A percentile compares a stretch with the other conserved stretches of the same genome.
Conservation (phyloP, 345 rosid species). For the Syzygium grande region DNA sequence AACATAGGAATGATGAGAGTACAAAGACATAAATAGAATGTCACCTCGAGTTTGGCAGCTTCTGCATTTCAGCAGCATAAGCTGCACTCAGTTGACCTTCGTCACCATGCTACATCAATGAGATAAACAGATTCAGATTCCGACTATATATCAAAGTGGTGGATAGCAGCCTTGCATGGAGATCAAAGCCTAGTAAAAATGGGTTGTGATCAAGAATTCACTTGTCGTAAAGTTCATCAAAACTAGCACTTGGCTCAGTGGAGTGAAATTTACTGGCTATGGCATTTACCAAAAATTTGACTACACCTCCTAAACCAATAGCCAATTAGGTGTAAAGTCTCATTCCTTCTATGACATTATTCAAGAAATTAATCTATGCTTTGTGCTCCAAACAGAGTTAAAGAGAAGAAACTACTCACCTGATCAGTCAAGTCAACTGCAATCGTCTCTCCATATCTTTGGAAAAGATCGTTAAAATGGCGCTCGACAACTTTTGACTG, state of each 20-base stretch:
- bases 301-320: neutral
- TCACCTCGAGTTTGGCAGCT: slow-evolving; percentile 87
- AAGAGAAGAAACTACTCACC: slow-evolving; percentile 27
- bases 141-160: neutral
- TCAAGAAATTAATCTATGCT: neutral
- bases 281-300: neutral
- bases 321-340: neutral
- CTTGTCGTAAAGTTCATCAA: neutral
- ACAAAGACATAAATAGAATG: slow-evolving; percentile 4
- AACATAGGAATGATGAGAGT: neutral
- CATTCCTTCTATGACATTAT: neutral
- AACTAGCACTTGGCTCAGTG: neutral
- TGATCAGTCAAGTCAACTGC: slow-evolving; percentile 79
- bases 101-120: slow-evolving; percentile 56
- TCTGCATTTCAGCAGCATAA: slow-evolving; percentile 71
- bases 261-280: neutral
- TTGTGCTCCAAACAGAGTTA: neutral
- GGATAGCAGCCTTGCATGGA: neutral
- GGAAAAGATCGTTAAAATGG: slow-evolving; percentile 77
- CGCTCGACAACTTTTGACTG: slow-evolving; percentile 84
- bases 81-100: slow-evolving; percentile 82
- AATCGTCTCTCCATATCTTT: slow-evolving; percentile 75
- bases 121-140: neutral
- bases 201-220: neutral
- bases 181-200: neutral